Percentiles rank a stretch among this genome's conserved stretches.
Conservation (phyloP, 495 filamentous ascomycete species). For the Daldinia decipiens region DNA sequence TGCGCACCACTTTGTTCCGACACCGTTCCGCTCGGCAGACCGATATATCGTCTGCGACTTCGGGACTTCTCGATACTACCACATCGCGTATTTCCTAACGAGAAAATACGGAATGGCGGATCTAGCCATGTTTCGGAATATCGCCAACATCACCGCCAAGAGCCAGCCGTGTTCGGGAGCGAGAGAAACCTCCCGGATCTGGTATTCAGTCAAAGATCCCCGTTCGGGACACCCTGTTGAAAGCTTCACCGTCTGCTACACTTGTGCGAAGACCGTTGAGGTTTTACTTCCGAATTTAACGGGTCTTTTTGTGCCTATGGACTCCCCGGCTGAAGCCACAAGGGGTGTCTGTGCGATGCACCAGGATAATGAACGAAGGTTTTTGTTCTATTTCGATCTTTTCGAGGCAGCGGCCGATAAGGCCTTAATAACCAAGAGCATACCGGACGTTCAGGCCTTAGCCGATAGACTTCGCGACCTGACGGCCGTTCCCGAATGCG, state of each 20-base stretch:
- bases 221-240: constrained; percentile 45
- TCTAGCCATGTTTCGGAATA: constrained; percentile 51
- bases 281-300: constrained; percentile 56
- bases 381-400: constrained; percentile 56
- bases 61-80: constrained; percentile 57
- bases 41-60: constrained; percentile 56
- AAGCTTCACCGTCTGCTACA: constrained; percentile 54
- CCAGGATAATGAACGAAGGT: constrained; percentile 50
- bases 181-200: constrained; percentile 47
- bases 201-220: constrained; percentile 57
- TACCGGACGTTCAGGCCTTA: constrained; percentile 52
- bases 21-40: constrained; percentile 49
- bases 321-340: constrained; percentile 48
- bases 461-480: constrained; percentile 51
- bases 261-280: constrained; percentile 55
- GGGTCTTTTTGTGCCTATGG: constrained; percentile 52
- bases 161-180: constrained; percentile 51
- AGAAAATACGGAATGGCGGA: constrained; percentile 53
- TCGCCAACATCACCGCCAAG: constrained; percentile 52
- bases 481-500: constrained; percentile 52
- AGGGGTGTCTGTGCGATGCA: constrained; percentile 56
- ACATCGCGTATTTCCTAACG: constrained; percentile 59
- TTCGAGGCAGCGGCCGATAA: constrained; percentile 55
- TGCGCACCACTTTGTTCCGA: constrained; percentile 52
- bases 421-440: constrained; percentile 44